These are phyloP conservation scores for Royoungia palumana DNA, from an alignment of 768 basidiomycete species.

Conservation along the genomic window DNA sequence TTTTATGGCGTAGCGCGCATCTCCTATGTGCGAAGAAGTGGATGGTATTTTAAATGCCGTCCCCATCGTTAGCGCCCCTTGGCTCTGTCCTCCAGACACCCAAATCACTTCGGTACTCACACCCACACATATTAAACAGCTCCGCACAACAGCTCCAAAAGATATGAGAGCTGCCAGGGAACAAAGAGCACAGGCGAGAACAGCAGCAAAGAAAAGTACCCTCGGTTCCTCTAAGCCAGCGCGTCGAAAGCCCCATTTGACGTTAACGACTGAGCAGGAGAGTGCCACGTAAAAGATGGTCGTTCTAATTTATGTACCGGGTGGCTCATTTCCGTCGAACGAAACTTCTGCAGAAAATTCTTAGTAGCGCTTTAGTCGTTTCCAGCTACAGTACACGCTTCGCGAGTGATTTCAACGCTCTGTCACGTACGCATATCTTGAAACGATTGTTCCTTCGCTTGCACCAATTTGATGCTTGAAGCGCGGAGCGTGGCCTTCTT, in stretches of 20 bases:
- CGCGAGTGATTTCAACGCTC: too few relatives aligned
- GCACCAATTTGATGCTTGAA: too few relatives aligned
- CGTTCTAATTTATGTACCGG: not conserved
- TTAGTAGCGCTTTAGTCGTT: not conserved
- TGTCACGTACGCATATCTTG: too few relatives aligned
- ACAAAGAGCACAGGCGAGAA: slow-evolving; percentile 47
- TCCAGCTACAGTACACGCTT: too few relatives aligned
- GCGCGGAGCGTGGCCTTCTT: too few relatives aligned
- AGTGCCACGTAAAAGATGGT: not conserved
- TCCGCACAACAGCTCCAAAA: slow-evolving; percentile 72
- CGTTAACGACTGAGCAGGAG: slow-evolving; percentile 11
- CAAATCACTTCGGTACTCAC: slow-evolving; percentile 36
- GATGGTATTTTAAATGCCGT: slow-evolving; percentile 45
- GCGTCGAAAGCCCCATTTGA: slow-evolving; percentile 22
- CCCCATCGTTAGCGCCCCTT: slow-evolving; percentile 60
- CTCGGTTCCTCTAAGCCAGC: slow-evolving; percentile 8
- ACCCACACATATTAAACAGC: slow-evolving; percentile 78
- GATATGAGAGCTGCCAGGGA: slow-evolving; percentile 74
- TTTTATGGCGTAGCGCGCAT: slow-evolving; percentile 33
- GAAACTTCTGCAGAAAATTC: not conserved
- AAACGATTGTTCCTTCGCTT: too few relatives aligned
- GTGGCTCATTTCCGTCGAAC: not conserved
- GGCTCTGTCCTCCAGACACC: slow-evolving; percentile 43
- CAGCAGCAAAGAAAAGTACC: slow-evolving; percentile 40
- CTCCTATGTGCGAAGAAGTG: slow-evolving; percentile 38